A percentile compares a stretch with the other conserved stretches of the same genome.
Conservation (phyloP, 345 rosid genomes). For the Euphorbia pulcherrima region DNA sequence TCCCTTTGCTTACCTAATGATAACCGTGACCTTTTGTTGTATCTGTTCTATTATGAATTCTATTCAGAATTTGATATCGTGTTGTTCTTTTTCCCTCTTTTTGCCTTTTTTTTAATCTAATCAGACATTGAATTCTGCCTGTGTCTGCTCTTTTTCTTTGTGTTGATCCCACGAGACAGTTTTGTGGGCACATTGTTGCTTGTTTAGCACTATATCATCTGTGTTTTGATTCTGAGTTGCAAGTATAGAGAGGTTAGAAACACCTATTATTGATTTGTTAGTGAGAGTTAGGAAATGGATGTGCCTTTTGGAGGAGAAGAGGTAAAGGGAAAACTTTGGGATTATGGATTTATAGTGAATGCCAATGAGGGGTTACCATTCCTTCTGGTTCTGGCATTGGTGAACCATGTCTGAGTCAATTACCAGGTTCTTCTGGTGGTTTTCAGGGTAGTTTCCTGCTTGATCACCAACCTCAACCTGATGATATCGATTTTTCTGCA, state of each 20-base stretch:
- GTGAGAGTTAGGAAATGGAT: neutral
- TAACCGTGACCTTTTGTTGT: neutral
- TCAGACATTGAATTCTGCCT: neutral
- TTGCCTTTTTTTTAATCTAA: too few species aligned
- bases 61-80: neutral
- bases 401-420: neutral
- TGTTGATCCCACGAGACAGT: neutral
- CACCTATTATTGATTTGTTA: neutral
- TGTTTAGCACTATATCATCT: neutral
- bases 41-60: neutral
- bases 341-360: neutral
- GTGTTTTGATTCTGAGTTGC: neutral
- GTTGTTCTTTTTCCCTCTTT: too few species aligned
- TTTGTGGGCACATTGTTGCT: neutral
- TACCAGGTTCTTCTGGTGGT: neutral
- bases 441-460: neutral
- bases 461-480: neutral
- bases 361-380: neutral
- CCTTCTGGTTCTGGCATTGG: neutral
- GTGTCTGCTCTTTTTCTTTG: neutral
- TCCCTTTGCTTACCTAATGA: neutral
- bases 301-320: neutral
- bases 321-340: neutral
- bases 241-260: too few species aligned
- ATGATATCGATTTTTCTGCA: neutral